Percentiles rank a stretch among this genome's conserved stretches.
phyloP scores from a whole-genome alignment of 129 eudicot species.

The Lonicera japonica region DNA sequence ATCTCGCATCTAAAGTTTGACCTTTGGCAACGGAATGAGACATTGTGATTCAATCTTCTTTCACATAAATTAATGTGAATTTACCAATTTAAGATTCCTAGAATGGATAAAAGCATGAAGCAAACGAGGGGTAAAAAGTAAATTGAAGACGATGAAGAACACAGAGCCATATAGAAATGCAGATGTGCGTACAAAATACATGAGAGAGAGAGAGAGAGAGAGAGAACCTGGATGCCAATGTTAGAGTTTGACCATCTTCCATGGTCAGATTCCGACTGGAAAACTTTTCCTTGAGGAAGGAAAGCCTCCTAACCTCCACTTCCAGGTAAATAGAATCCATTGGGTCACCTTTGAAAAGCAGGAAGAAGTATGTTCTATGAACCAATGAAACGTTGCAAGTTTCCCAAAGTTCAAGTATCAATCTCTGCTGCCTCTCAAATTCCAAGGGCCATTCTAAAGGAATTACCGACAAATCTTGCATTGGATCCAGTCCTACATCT shows the following conservation, averaged over 20 bases:
- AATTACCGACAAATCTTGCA: constrained; percentile 29
- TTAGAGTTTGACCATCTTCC: constrained; percentile 63
- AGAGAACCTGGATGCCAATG: constrained; percentile 72
- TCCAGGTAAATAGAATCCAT: constrained; percentile 94
- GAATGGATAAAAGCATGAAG: too few species aligned
- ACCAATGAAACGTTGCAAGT: constrained; percentile 77
- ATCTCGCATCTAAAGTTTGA: too few species aligned
- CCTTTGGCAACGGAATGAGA: too few species aligned
- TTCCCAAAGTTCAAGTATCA: constrained; percentile 78
- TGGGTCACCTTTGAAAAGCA: constrained; percentile 81
- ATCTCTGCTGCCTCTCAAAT: constrained; percentile 65
- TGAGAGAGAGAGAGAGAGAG: background rate
- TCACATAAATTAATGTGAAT: too few species aligned
- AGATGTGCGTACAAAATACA: background rate
- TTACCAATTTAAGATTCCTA: too few species aligned
- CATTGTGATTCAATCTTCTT: too few species aligned
- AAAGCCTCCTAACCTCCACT: constrained; percentile 83
- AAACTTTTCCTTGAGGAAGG: constrained; percentile 79
- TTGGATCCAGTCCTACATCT: constrained; percentile 63
- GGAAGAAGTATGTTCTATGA: constrained; percentile 95
- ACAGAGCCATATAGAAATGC: background rate
- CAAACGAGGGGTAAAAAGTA: background rate
- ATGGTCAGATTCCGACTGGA: constrained; percentile 52
- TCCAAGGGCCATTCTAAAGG: constrained; percentile 54
- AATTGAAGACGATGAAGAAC: background rate